Evolutionary conservation across 164 flowering plant genomes (phyloP).

Genomic region (Macadamia tetraphylla): DNA sequence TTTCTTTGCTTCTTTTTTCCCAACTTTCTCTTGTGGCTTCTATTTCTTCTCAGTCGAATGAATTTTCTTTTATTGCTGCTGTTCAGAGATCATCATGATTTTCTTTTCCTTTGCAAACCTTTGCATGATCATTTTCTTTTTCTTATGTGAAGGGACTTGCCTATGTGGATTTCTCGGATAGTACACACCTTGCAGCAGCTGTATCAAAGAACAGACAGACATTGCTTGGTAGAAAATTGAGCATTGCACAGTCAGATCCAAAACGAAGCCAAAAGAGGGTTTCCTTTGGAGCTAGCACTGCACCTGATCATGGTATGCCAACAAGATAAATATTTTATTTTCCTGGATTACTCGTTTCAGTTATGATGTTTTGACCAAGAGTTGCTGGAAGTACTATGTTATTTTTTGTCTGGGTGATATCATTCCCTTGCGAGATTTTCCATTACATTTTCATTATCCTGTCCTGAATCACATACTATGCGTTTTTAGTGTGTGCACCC

Average conservation of each 20-base stretch:
- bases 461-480: no score
- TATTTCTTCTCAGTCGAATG: no score
- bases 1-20: no score
- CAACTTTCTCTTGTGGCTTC: no score
- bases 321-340: background rate
- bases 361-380: no score
- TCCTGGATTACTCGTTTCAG: background rate
- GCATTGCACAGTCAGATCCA: constrained; percentile 82
- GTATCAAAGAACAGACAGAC: constrained; percentile 59
- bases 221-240: constrained; percentile 66
- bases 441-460: no score
- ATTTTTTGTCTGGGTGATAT: no score
- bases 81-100: background rate
- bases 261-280: constrained; percentile 33
- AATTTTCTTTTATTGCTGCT: no score
- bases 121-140: background rate
- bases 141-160: constrained; percentile 64
- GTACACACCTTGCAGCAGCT: constrained; percentile 66
- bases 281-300: constrained; percentile 19
- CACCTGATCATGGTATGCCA: constrained; percentile 31
- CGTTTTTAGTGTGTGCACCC: no score
- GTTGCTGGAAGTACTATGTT: no score
- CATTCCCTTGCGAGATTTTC: no score
- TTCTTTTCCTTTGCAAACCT: background rate
- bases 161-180: constrained; percentile 82